phyloP scores from a whole-genome alignment of 345 rosid species.

The Carallia brachiata region DNA sequence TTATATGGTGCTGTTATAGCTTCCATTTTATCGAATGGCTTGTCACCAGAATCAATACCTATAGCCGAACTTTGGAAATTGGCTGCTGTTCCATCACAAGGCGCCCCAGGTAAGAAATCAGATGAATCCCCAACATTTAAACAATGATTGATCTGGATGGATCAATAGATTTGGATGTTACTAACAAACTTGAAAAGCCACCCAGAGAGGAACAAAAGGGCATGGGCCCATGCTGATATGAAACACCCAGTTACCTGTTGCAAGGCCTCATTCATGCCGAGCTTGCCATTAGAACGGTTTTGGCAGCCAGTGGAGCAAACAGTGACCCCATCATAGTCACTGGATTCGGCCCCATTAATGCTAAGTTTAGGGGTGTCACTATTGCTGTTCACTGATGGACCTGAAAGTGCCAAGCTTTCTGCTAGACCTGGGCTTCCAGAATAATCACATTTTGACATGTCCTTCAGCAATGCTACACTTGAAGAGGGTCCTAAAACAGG shows the following conservation, averaged over 20 bases:
- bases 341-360: slow-evolving; percentile 21
- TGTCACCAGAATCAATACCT: slow-evolving; percentile 7
- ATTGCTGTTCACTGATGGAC: slow-evolving; percentile 5
- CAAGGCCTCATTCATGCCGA: slow-evolving; percentile 8
- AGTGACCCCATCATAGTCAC: slow-evolving; percentile 5
- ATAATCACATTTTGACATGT: slow-evolving; percentile 17
- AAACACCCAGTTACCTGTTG: slow-evolving; percentile 43
- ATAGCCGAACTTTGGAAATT: background rate
- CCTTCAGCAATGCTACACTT: slow-evolving; percentile 11
- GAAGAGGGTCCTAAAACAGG: slow-evolving; percentile 14
- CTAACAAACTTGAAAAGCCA: background rate
- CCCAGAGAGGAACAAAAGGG: no score
- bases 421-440: slow-evolving; percentile 7
- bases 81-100: background rate
- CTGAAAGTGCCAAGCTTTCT: slow-evolving; percentile 18
- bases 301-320: background rate
- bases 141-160: slow-evolving; percentile 32
- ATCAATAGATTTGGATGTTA: slow-evolving; percentile 17
- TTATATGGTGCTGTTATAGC: slow-evolving; percentile 13
- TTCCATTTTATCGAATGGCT: slow-evolving; percentile 7
- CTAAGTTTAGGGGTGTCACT: slow-evolving; percentile 15
- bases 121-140: slow-evolving; percentile 16
- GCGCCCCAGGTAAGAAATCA: background rate
- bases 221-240: background rate
- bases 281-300: no score